Conservation (phyloP, 129 eudicot species). For the Helichrysum umbraculigerum region DNA sequence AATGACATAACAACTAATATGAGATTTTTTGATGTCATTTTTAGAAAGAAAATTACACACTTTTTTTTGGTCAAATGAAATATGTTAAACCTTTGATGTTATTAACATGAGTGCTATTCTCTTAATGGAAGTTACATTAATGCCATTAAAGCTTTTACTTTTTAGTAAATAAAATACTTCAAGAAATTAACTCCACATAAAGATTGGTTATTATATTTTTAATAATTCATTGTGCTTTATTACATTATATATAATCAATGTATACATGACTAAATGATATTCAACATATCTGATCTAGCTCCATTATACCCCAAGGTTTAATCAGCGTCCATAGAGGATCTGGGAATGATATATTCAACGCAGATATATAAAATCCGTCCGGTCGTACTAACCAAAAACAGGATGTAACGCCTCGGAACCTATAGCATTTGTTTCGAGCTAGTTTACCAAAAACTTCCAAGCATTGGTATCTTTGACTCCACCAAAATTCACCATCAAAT, state of each 20-base stretch:
- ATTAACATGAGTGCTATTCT: too few species aligned
- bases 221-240: too few species aligned
- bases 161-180: too few species aligned
- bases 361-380: conserved; percentile 20
- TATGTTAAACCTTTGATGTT: too few species aligned
- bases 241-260: too few species aligned
- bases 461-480: not conserved
- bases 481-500: conserved; percentile 21
- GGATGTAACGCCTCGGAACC: conserved; percentile 10
- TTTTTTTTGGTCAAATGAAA: too few species aligned
- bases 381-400: conserved; percentile 31
- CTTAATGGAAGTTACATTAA: too few species aligned
- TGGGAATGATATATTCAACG: conserved; percentile 12
- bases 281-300: not conserved
- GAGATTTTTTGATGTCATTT: not conserved
- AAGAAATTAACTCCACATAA: too few species aligned
- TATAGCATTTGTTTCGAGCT: conserved; percentile 18
- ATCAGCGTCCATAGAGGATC: conserved; percentile 21
- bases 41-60: not conserved
- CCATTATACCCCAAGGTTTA: conserved; percentile 17
- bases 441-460: conserved; percentile 13
- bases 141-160: too few species aligned
- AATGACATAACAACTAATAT: conserved; percentile 27
- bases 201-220: too few species aligned
- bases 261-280: too few species aligned